A percentile compares a stretch with the other conserved stretches of the same genome.
Evolutionary conservation across 805 yeast genomes (phyloP).

Genomic region (Barnettozyma californica): DNA sequence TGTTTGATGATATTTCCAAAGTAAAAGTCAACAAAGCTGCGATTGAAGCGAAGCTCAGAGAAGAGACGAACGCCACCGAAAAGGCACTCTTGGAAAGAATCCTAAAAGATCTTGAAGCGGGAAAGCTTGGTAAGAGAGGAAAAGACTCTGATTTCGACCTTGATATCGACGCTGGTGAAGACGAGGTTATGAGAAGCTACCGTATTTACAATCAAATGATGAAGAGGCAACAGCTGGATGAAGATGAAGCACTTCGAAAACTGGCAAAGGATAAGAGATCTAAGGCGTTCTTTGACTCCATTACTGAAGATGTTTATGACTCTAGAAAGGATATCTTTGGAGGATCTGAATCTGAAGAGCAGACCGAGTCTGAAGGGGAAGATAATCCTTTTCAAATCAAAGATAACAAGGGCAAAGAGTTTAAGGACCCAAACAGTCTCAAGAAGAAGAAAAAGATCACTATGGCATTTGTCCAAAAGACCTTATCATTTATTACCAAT

Average conservation of each 20-base stretch:
- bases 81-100: conserved; percentile 59
- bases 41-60: conserved; percentile 51
- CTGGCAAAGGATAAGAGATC: conserved; percentile 51
- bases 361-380: conserved; percentile 25
- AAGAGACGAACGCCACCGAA: conserved; percentile 59
- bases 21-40: conserved; percentile 53
- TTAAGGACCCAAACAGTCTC: conserved; percentile 19
- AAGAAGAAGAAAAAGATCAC: conserved; percentile 36
- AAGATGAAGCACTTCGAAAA: conserved; percentile 40
- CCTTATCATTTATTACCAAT: conserved; percentile 46
- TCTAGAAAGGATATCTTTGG: conserved; percentile 29
- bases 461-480: conserved; percentile 50
- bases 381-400: conserved; percentile 27
- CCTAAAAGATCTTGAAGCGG: conserved; percentile 66
- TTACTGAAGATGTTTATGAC: conserved; percentile 42
- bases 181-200: conserved; percentile 40
- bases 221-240: conserved; percentile 42
- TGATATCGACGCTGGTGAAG: conserved; percentile 74
- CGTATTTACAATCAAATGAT: conserved; percentile 21
- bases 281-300: conserved; percentile 62
- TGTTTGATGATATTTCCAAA: conserved; percentile 68
- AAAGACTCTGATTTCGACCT: conserved; percentile 48
- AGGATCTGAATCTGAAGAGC: conserved; percentile 22
- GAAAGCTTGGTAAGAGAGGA: conserved; percentile 58
- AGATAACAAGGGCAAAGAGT: conserved; percentile 17